These are phyloP conservation scores for Mimosa pudica DNA, from an alignment of 306 rosid genomes.

Conservation along the genomic window DNA sequence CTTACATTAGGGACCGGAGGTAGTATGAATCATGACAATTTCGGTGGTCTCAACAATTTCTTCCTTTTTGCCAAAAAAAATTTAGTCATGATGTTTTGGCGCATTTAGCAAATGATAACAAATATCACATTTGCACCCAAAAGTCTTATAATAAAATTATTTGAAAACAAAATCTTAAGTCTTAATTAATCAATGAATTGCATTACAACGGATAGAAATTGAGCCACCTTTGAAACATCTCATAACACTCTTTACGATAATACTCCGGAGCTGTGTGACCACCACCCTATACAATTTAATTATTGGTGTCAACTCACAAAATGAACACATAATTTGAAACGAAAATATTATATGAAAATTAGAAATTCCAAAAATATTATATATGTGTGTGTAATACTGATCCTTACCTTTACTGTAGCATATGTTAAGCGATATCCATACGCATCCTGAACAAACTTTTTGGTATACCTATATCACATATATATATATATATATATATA, in stretches of 20 bases:
- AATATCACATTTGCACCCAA: background rate
- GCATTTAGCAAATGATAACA: background rate
- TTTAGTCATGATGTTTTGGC: background rate
- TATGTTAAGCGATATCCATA: background rate
- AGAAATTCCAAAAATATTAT: background rate
- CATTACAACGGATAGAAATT: slow-evolving; percentile 18
- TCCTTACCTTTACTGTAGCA: slow-evolving; percentile 11
- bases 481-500: background rate
- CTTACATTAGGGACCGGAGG: too few species aligned
- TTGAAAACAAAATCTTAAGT: background rate
- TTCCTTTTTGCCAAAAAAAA: too few species aligned
- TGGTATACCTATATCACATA: background rate
- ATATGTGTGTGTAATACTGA: background rate
- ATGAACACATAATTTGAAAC: background rate
- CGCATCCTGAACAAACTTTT: background rate
- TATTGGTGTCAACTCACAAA: background rate
- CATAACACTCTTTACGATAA: slow-evolving; percentile 31
- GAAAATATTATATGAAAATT: background rate
- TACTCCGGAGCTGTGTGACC: slow-evolving; percentile 33
- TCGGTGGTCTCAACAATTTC: too few species aligned
- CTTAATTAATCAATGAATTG: background rate
- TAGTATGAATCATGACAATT: too few species aligned
- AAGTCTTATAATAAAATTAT: background rate
- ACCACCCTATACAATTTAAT: slow-evolving; percentile 22
- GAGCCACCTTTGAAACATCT: slow-evolving; percentile 34